These are phyloP conservation scores for Penicillium lividum DNA, from an alignment of 495 filamentous ascomycete species.

Conservation along the genomic window DNA sequence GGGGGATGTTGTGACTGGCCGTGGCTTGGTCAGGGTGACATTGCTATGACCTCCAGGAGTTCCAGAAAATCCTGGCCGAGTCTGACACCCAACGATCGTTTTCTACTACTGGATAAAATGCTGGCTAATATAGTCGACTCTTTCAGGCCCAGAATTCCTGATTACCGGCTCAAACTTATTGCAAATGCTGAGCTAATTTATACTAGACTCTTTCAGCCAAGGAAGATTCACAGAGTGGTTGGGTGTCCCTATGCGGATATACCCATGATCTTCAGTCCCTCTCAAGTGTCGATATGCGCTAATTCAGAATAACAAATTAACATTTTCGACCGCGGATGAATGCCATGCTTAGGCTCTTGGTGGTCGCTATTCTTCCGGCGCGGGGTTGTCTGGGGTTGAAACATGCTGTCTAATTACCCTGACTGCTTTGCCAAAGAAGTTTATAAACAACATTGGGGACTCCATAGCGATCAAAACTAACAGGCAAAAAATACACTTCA, in stretches of 20 bases:
- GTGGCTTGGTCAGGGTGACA: background rate
- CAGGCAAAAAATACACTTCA: background rate
- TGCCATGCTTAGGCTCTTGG: background rate
- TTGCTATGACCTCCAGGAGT: background rate
- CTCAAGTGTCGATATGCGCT: background rate
- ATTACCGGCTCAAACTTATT: background rate
- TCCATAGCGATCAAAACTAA: background rate
- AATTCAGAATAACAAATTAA: background rate
- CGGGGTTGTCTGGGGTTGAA: slow-evolving; percentile 15
- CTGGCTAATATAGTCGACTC: background rate
- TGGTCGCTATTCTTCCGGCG: slow-evolving; percentile 18
- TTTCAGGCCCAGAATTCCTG: background rate
- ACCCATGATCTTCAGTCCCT: background rate
- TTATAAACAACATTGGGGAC: background rate
- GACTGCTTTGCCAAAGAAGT: background rate
- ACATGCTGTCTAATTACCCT: background rate
- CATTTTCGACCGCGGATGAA: background rate
- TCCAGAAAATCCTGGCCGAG: background rate
- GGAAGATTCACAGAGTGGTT: background rate
- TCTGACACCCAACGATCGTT: background rate
- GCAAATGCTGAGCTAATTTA: background rate
- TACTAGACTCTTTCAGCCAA: background rate
- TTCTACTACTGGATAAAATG: background rate
- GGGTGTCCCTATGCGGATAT: background rate
- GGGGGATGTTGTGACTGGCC: no score